These are phyloP conservation scores for Clitocybe nebularis DNA, from an alignment of 1,284 basidiomycete species.

Conservation along the genomic window DNA sequence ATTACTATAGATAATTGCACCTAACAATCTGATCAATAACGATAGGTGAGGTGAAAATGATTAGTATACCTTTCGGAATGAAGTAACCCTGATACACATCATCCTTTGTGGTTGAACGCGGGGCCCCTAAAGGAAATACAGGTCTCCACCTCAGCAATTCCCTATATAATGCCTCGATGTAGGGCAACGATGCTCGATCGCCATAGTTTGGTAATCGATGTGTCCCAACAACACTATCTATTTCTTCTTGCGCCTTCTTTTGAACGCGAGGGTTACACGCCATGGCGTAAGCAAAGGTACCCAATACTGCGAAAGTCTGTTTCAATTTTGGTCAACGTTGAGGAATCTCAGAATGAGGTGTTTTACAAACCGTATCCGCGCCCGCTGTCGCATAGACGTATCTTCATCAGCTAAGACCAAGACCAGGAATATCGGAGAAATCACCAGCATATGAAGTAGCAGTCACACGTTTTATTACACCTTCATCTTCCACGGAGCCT, in stretches of 20 bases:
- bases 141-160: slow-evolving; percentile 11
- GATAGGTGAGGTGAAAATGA: too few species aligned
- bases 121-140: not conserved
- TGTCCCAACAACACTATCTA: slow-evolving; percentile 12
- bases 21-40: too few species aligned
- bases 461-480: not conserved
- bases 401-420: not conserved
- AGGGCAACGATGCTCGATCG: slow-evolving; percentile 11
- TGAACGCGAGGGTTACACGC: slow-evolving; percentile 13
- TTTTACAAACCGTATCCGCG: not conserved
- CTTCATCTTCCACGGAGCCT: not conserved
- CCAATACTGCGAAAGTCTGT: not conserved
- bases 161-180: slow-evolving; percentile 13
- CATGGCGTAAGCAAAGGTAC: slow-evolving; percentile 9
- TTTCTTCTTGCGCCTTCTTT: slow-evolving; percentile 10
- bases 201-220: slow-evolving; percentile 9
- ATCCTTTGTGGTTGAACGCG: not conserved
- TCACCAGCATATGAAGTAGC: not conserved
- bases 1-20: not conserved
- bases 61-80: not conserved
- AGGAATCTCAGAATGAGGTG: not conserved
- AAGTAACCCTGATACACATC: not conserved
- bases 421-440: not conserved
- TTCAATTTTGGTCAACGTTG: not conserved
- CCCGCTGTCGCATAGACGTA: not conserved